Evolutionary conservation across 345 rosid genomes (phyloP), one percentile per base, ranked within the genome.

Genomic region (Boechera stricta): DNA sequence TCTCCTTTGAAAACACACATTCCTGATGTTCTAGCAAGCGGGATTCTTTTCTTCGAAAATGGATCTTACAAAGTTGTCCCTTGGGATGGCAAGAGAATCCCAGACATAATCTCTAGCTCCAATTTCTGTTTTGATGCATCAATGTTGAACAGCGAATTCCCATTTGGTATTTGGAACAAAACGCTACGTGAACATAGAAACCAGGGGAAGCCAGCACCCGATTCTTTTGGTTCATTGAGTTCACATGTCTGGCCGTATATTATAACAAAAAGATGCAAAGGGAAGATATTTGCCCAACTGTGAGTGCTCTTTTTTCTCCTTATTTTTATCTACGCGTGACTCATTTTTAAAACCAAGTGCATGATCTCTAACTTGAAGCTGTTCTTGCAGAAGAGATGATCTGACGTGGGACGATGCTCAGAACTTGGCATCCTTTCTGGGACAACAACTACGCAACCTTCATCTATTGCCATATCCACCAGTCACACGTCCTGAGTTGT

Each of bases 31-130:
- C 47, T 90, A 79, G 90, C 89, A 12, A 92, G 91, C 32, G 98
- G 98, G 53, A 86, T 94, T 57, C 83, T 94, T 61, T 84, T 84
- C 77, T 73, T 88, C 24, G 91, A 92, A 56, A 84, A 87, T 73
- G 96, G 90, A 73, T 84, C 90, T 33, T 82, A 67, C 68, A 85
- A 75, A 63, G 85, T 88, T 75, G 85, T 83, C 71, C 85, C 91
- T 48, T 94, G 98, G 98, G 89, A 90, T 83, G 98, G 98, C n/a
- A 91, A 82, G 85, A 90, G 75, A 71, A 83, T 90, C 67, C 97
- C 95, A 68, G 80, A 80, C 69, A 82, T 88, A 42, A 82, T 91
- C 78, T 39, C 63, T n/a, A 74, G 75, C 60, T 80, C 87, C 85
- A 85, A 69, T 83, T 54, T 87, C 72, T 61, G 77, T 71, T 81